A percentile compares a stretch with the other conserved stretches of the same genome.
Evolutionary conservation across 2,329 filamentous ascomycete genomes (phyloP).

Genomic region (Aureobasidium sp.): DNA sequence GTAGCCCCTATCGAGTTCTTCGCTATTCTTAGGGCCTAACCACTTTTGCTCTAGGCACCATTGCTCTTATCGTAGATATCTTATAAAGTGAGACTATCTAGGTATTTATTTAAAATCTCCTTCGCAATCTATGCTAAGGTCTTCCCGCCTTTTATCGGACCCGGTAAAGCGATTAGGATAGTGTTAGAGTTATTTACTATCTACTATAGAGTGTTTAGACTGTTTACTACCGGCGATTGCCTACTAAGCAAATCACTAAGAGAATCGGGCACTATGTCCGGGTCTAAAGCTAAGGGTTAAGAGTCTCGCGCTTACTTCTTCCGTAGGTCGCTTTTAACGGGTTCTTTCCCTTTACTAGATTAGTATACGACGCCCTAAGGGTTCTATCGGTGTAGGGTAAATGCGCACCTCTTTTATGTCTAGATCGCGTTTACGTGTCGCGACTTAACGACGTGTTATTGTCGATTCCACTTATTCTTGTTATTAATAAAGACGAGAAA

Average conservation of each 20-base stretch:
- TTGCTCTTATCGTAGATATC: not conserved
- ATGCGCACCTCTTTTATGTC: not conserved
- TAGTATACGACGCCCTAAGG: not conserved
- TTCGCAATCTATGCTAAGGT: not conserved
- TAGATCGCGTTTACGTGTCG: not conserved
- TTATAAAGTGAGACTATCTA: not conserved
- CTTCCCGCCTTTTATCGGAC: not conserved
- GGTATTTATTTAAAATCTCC: not conserved
- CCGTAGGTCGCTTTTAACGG: not conserved
- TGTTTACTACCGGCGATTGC: not conserved
- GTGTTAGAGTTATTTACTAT: not conserved
- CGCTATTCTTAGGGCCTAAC: not conserved
- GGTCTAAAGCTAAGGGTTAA: not conserved
- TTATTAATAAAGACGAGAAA: not conserved
- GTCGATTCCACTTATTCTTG: not conserved
- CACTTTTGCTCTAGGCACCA: not conserved
- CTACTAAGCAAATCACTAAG: not conserved
- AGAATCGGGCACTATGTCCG: not conserved
- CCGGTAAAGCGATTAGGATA: not conserved
- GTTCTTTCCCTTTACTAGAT: not conserved
- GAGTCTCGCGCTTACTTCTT: not conserved
- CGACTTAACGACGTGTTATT: not conserved
- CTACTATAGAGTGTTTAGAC: not conserved
- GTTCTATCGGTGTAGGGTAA: not conserved
- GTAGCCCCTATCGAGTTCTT: not conserved